phyloP scores from a whole-genome alignment of 352 stramenopile genomes.

The Phytophthora parvispora region DNA sequence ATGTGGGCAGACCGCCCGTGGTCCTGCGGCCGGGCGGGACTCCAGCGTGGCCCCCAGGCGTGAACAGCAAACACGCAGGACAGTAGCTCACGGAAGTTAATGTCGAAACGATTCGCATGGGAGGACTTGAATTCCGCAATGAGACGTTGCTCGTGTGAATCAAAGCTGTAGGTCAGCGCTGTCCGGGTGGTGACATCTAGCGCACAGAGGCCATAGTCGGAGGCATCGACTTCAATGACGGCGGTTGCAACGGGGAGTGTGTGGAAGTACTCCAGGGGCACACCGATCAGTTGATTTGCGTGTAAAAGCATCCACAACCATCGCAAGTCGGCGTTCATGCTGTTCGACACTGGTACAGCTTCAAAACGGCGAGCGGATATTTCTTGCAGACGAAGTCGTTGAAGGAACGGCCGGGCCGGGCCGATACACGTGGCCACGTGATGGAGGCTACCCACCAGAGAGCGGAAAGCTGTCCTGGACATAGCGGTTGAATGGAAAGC shows the following conservation, averaged over 20 bases:
- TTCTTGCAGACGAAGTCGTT: not conserved
- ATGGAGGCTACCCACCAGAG: not conserved
- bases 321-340: slow-evolving; percentile 11
- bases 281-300: slow-evolving; percentile 8
- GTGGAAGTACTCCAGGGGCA: slow-evolving; percentile 12
- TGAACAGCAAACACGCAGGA: slow-evolving; percentile 8
- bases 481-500: not conserved
- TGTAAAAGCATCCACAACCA: slow-evolving; percentile 25
- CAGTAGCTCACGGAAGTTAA: slow-evolving; percentile 29
- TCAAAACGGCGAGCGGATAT: not conserved
- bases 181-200: not conserved
- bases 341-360: not conserved
- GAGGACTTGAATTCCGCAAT: not conserved
- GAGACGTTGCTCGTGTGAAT: not conserved
- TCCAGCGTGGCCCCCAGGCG: not conserved
- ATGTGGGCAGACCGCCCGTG: not conserved
- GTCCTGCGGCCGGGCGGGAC: not conserved
- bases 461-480: not conserved
- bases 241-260: not conserved
- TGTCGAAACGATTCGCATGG: slow-evolving; percentile 7
- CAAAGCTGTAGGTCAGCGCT: not conserved
- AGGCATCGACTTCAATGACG: not conserved
- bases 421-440: slow-evolving; percentile 13
- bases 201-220: slow-evolving; percentile 15
- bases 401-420: slow-evolving; percentile 8